phyloP scores from a whole-genome alignment of 306 rosid genomes.

The Prunus mongolica region DNA sequence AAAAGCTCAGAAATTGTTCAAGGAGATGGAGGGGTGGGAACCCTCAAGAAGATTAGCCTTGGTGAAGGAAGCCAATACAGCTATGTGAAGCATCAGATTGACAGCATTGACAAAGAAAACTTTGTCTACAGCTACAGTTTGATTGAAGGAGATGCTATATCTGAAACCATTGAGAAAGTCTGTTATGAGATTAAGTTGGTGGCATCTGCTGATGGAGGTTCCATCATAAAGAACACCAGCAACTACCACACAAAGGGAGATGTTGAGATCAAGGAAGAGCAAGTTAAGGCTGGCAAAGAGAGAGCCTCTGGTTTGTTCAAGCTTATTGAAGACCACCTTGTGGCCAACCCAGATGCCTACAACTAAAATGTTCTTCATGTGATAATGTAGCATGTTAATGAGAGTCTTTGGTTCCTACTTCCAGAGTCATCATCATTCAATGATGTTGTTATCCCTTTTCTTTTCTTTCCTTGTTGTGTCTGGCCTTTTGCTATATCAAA shows the following conservation, averaged over 20 bases:
- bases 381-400: no score
- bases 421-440: no score
- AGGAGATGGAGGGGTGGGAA: constrained; percentile 53
- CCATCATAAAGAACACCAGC: constrained; percentile 28
- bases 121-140: constrained; percentile 27
- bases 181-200: constrained; percentile 28
- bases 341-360: no score
- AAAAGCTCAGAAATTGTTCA: constrained; percentile 25
- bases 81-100: constrained; percentile 26
- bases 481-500: no score
- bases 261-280: constrained; percentile 17
- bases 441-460: no score
- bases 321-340: constrained; percentile 5
- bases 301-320: constrained; percentile 7
- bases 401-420: no score
- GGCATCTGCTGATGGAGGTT: constrained; percentile 30
- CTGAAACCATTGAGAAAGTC: constrained; percentile 40
- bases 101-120: constrained; percentile 33
- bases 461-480: no score
- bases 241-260: constrained; percentile 10
- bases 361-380: no score
- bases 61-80: constrained; percentile 14
- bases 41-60: constrained; percentile 42
- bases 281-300: constrained; percentile 26
- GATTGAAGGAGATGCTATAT: constrained; percentile 17